Percentiles rank a stretch among this genome's conserved stretches.
These are phyloP conservation scores for Fusarium mundagurra DNA, from an alignment of 2,329 filamentous ascomycete species.

Conservation along the genomic window DNA sequence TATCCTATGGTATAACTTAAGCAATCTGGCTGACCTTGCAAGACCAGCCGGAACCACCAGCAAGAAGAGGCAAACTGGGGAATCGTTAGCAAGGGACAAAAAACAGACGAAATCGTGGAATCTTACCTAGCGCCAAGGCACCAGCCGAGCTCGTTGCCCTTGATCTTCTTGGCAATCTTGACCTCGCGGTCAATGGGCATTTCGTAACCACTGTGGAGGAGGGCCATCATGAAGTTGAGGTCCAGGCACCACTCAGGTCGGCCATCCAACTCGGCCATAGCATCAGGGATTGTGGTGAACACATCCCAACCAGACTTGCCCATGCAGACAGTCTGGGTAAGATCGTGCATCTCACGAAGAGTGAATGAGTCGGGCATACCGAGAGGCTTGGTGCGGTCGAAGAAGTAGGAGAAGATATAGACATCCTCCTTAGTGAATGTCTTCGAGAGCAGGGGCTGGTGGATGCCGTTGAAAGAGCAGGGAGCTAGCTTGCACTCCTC, in stretches of 20 bases:
- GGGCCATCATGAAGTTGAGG: constrained; percentile 93
- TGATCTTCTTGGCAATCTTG: constrained; percentile 98
- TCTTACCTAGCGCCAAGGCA: constrained; percentile 93
- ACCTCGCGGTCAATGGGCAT: constrained; percentile 98
- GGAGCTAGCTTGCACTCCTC: constrained; percentile 82
- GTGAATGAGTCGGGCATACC: constrained; percentile 99
- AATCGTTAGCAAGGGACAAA: constrained; percentile 23
- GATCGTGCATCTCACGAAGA: constrained; percentile 85
- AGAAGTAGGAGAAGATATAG: constrained; percentile 98
- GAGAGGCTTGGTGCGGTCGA: constrained; percentile 89
- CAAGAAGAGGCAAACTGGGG: constrained; percentile 81
- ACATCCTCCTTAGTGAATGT: constrained; percentile 92
- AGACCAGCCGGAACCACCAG: constrained; percentile 85
- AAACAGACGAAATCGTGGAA: neutral
- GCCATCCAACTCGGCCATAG: constrained; percentile 80
- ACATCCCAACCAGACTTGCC: constrained; percentile 82
- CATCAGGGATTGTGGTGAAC: constrained; percentile 80
- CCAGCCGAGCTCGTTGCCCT: constrained; percentile 96
- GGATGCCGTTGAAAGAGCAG: constrained; percentile 98
- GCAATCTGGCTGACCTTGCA: constrained; percentile 84
- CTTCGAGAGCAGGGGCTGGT: constrained; percentile 91
- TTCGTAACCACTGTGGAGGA: constrained; percentile 95
- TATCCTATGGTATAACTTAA: constrained; percentile 49
- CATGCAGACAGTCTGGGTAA: constrained; percentile 85
- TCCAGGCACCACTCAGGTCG: constrained; percentile 94